Evolutionary conservation across 768 basidiomycete species (phyloP).

Genomic region (Neoboletus subvelutipes): DNA sequence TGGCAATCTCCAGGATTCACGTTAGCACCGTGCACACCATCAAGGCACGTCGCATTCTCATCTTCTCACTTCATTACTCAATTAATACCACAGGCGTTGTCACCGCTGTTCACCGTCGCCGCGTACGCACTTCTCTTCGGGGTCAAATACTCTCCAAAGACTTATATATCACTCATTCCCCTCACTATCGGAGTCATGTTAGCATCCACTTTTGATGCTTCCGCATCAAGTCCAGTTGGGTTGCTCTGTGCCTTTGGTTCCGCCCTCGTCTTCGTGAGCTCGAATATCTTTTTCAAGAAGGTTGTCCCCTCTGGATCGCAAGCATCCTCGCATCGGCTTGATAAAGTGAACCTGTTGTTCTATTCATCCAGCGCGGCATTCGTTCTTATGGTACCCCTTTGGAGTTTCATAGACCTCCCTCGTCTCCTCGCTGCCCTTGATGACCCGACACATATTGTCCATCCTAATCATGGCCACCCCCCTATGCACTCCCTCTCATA

Average conservation of each 20-base stretch:
- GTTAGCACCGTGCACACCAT: slow-evolving; percentile 99
- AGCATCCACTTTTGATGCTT: slow-evolving; percentile 91
- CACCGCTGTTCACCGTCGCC: slow-evolving; percentile 94
- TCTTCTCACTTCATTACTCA: slow-evolving; percentile 2
- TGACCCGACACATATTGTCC: slow-evolving; percentile 43
- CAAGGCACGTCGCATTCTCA: slow-evolving; percentile 60
- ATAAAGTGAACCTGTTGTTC: slow-evolving; percentile 94
- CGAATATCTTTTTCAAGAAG: slow-evolving; percentile 99
- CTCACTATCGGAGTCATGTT: slow-evolving; percentile 97
- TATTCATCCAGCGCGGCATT: slow-evolving; percentile 96
- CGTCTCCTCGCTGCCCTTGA: slow-evolving; percentile 50
- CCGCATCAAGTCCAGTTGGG: slow-evolving; percentile 81
- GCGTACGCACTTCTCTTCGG: slow-evolving; percentile 93
- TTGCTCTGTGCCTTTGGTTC: slow-evolving; percentile 96
- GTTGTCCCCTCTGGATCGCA: slow-evolving; percentile 74
- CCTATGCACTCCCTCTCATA: slow-evolving; percentile 65
- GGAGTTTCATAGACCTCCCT: slow-evolving; percentile 86
- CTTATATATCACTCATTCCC: slow-evolving; percentile 92
- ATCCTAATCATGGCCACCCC: slow-evolving; percentile 46
- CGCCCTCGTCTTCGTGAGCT: slow-evolving; percentile 93
- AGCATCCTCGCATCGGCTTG: slow-evolving; percentile 70
- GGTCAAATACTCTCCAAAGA: slow-evolving; percentile 89
- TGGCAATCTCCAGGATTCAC: slow-evolving; percentile 94
- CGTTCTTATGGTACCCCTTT: slow-evolving; percentile 93
- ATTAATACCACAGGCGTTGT: slow-evolving; percentile 67